Percentiles rank a stretch among this genome's conserved stretches.
Conservation (phyloP, 345 rosid genomes). For the Erodium maritimum region DNA sequence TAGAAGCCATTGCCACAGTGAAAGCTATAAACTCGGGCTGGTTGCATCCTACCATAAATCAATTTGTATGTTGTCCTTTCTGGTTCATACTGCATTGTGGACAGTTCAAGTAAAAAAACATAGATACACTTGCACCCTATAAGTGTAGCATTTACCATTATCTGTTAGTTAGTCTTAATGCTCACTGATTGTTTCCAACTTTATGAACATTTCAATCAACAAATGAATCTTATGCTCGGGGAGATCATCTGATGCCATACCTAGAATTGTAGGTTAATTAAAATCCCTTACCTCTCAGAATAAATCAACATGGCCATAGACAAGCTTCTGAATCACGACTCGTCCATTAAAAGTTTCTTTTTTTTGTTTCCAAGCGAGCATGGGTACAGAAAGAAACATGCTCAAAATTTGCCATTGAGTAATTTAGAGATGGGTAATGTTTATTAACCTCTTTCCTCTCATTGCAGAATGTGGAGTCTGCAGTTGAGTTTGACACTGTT, state of each 20-base stretch:
- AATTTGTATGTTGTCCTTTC: not conserved
- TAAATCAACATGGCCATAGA: too few species aligned
- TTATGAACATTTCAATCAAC: too few species aligned
- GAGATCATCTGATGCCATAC: too few species aligned
- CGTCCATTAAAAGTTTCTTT: too few species aligned
- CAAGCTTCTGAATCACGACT: too few species aligned
- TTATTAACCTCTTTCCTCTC: not conserved
- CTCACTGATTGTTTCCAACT: too few species aligned
- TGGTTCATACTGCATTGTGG: not conserved
- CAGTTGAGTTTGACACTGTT: constrained; percentile 8
- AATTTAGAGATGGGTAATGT: not conserved
- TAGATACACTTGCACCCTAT: not conserved
- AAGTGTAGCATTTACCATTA: too few species aligned
- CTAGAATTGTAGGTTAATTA: too few species aligned
- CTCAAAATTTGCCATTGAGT: not conserved
- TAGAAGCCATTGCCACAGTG: constrained; percentile 5
- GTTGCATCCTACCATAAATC: constrained; percentile 7
- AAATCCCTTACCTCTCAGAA: too few species aligned
- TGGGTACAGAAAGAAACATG: not conserved
- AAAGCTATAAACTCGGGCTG: constrained; percentile 5
- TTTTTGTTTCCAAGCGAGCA: not conserved
- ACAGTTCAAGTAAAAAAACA: not conserved
- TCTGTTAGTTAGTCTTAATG: too few species aligned
- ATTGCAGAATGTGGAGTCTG: constrained; percentile 10
- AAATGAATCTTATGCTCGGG: too few species aligned